Base-by-base conservation (phyloP, 2,329 filamentous ascomycete species). In the Neofusicoccum cordaticola region DNA sequence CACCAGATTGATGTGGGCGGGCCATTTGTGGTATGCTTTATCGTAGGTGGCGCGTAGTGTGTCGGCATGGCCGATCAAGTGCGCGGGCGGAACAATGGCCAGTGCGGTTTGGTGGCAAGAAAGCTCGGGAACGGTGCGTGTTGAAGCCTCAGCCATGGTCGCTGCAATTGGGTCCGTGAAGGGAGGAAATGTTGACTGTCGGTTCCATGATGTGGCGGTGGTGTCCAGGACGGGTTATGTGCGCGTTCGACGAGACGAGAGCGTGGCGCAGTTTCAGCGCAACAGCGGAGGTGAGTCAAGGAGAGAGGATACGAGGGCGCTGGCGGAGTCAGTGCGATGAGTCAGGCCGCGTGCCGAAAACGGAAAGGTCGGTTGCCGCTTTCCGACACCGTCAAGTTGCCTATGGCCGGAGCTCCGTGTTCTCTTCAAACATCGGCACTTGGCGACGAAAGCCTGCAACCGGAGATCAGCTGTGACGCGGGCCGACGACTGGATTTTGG, bases 1-100 rank as follows among this genome's bases (percentile, higher is more conserved):
- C 22, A 89, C 69, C 31, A 90, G 74, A 68, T 90, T 90, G 69
- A 90, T 72, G 69, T 90, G 88, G 12, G 87, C 85, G 3, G 88
- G 87, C 88, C 88, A 90, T 74, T 81, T 85, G 31, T 78, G 78
- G 68, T 83, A 84, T 0, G 83, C 81, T 66, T 85, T 86, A 73
- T 90, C 88, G 74, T 90, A 87, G 12, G 87, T 76, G n/a, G 78
- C 80, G 50, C 88, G 83, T 2, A 91, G 74, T 13, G 77, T 75
- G 68, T 89, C 81, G 60, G 88, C 72, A 3, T 82, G 69, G 1
- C 77, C 67, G 78, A 83, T 85, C 41, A 83, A 71, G 56, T 77
- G 68, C 22, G 69, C 68, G 0, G 86, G 85, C 2, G 86, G 86
- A 6, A 90, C 77, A 17, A 89, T 71, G 68, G 86, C 88, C 35